Evolutionary conservation across 2,329 filamentous ascomycete genomes (phyloP), one percentile per base, ranked within the genome.

Genomic region (Dryadomyces quercus-mongolicae): DNA sequence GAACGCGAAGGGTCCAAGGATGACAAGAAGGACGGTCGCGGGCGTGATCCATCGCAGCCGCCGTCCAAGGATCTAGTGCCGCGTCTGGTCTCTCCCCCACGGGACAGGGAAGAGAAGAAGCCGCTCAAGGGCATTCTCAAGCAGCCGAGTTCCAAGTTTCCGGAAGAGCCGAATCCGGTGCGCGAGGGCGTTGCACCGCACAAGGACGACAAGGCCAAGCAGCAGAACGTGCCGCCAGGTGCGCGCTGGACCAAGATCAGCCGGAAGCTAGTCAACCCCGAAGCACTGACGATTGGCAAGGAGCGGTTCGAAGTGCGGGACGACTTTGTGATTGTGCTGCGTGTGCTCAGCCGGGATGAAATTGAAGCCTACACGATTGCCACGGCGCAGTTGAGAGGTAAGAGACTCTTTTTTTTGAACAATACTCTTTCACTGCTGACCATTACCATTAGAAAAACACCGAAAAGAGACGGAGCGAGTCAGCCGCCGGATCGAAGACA

Each of bases 211-310:
- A 83, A 85, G 67, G 83, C 75, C 48, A 81, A 79, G 62, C 82
- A 84, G 58, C 85, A 88, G 43, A 46, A 46, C 20, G 87, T 89
- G 36, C 86, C 86, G 0, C 70, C 83, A 0, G 87, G 86, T 55
- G 91, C 91, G 38, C 81, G 89, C 54, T 96, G 91, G 91, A 96
- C 91, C 49, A 95, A 93, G 71, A 91, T 97, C 64, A 88, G 86
- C 65, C 82, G 91, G 55, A 83, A 85, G 60, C 78, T 95, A 54
- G 91, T 97, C 62, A 96, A 94, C 61, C 90, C 91, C 0, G 86
- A 92, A 61, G 90, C 91, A 0, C 71, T 97, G 49, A 86, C 88
- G 55, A 78, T 87, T 57, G 86, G 87, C n/a, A 87, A 93, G 62
- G 91, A 96, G 71, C 78, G 92, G 34, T 97, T 86, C 61, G 92